These are phyloP conservation scores for Hirsutella rhossiliensis DNA, from an alignment of 2,329 filamentous ascomycete genomes.

Conservation along the genomic window DNA sequence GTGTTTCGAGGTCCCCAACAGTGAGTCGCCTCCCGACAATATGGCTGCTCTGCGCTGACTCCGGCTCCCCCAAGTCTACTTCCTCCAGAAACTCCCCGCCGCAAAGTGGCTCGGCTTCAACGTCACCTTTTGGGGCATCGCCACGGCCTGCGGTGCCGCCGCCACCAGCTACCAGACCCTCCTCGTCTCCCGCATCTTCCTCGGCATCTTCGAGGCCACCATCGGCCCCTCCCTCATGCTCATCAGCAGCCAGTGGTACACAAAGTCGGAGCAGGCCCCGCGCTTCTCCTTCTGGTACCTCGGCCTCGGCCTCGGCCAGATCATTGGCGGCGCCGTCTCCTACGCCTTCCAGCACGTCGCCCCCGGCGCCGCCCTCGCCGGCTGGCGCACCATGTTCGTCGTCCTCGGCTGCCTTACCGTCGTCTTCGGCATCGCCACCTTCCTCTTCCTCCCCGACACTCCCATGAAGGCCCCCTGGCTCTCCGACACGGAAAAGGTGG, in stretches of 20 bases:
- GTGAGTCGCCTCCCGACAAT: slow-evolving; percentile 18
- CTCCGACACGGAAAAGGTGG: slow-evolving; percentile 33
- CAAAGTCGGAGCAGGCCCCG: slow-evolving; percentile 48
- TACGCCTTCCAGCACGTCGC: slow-evolving; percentile 44
- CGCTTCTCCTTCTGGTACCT: slow-evolving; percentile 51
- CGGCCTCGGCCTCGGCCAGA: slow-evolving; percentile 47
- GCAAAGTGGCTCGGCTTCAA: slow-evolving; percentile 50
- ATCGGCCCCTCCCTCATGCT: slow-evolving; percentile 49
- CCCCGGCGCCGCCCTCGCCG: slow-evolving; percentile 40
- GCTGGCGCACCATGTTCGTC: slow-evolving; percentile 61
- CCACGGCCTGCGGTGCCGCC: slow-evolving; percentile 40
- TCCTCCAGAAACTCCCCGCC: slow-evolving; percentile 48
- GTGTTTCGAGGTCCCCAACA: slow-evolving; percentile 47
- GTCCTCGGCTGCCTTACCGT: slow-evolving; percentile 44
- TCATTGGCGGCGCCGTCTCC: slow-evolving; percentile 52
- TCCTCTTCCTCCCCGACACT: slow-evolving; percentile 25
- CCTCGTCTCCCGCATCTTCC: slow-evolving; percentile 41
- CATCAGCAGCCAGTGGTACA: slow-evolving; percentile 48
- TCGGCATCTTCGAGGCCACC: slow-evolving; percentile 49
- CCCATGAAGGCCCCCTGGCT: slow-evolving; percentile 35
- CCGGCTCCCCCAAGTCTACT: slow-evolving; percentile 25
- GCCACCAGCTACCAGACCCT: slow-evolving; percentile 39
- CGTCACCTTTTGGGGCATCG: slow-evolving; percentile 45
- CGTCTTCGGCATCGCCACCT: slow-evolving; percentile 17
- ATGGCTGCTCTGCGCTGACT: not conserved